Evolutionary conservation across 2,329 filamentous ascomycete species (phyloP).

Genomic region (Atkinsonella hypoxylon): DNA sequence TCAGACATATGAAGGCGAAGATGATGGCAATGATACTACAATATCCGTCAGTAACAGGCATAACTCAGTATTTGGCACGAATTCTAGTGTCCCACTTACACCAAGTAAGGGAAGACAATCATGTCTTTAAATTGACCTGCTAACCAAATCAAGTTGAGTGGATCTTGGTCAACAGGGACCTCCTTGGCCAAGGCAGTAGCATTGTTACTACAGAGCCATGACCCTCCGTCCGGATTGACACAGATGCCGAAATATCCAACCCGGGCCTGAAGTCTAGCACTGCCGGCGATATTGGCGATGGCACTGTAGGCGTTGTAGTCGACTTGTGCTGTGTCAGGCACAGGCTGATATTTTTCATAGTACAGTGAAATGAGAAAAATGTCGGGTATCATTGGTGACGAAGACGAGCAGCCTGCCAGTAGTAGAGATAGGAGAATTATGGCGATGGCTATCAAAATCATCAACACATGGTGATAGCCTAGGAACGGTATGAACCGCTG

Average conservation of each 20-base stretch:
- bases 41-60: too few relatives aligned
- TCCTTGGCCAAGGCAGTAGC: conserved; percentile 86
- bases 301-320: conserved; percentile 77
- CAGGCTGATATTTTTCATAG: conserved; percentile 76
- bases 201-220: conserved; percentile 94
- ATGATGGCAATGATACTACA: conserved; percentile 89
- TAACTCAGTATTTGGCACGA: not conserved
- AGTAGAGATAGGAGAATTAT: conserved; percentile 90
- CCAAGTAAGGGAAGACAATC: conserved; percentile 93
- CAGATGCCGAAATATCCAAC: conserved; percentile 98
- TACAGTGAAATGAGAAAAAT: conserved; percentile 99
- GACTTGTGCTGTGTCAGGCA: conserved; percentile 76
- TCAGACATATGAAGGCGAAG: conserved; percentile 90
- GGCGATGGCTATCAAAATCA: conserved; percentile 88
- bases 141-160: conserved; percentile 93
- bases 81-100: conserved; percentile 44
- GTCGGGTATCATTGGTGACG: conserved; percentile 83
- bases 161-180: conserved; percentile 83
- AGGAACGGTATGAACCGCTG: conserved; percentile 58
- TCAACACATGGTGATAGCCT: conserved; percentile 77
- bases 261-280: conserved; percentile 73
- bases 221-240: conserved; percentile 79
- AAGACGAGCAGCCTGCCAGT: conserved; percentile 91
- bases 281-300: conserved; percentile 80
- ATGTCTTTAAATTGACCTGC: conserved; percentile 96